These are phyloP conservation scores for Clonostachys rhizophaga DNA, from an alignment of 2,329 filamentous ascomycete species.

Conservation along the genomic window DNA sequence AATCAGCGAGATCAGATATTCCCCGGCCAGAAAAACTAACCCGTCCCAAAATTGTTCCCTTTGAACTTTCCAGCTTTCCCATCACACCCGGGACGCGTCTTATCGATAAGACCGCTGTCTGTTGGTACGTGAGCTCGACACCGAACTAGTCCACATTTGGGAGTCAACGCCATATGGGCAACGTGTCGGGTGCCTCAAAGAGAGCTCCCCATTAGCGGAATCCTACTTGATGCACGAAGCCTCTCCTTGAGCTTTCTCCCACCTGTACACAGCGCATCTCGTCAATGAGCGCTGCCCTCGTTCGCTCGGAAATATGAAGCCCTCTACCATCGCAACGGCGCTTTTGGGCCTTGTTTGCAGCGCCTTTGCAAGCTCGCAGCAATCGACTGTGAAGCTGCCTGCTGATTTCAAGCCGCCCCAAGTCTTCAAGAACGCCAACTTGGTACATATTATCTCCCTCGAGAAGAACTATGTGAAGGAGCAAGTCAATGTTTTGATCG, in stretches of 20 bases:
- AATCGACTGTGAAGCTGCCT: constrained; percentile 55
- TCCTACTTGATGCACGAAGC: too few species aligned
- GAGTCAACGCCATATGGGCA: not conserved
- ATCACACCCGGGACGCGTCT: too few species aligned
- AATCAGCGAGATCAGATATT: too few species aligned
- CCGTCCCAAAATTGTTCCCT: too few species aligned
- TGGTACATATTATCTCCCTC: constrained; percentile 84
- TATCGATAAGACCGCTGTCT: not conserved
- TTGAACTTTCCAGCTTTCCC: too few species aligned
- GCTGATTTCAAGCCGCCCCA: constrained; percentile 77
- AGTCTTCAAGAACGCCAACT: constrained; percentile 89
- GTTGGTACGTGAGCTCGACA: not conserved
- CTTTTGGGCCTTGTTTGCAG: constrained; percentile 53
- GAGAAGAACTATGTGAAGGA: constrained; percentile 92
- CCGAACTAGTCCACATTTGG: not conserved
- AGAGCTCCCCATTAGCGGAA: too few species aligned
- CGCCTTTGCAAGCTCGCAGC: constrained; percentile 31
- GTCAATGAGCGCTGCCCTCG: constrained; percentile 23
- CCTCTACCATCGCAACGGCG: constrained; percentile 46
- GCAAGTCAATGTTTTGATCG: constrained; percentile 87
- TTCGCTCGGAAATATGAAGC: constrained; percentile 30
- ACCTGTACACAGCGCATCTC: constrained; percentile 15
- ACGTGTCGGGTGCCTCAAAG: not conserved
- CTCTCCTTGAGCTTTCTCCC: constrained; percentile 6
- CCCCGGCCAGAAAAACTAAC: too few species aligned